These are phyloP conservation scores for Cucurbita maxima DNA, from an alignment of 306 rosid species.

Conservation along the genomic window DNA sequence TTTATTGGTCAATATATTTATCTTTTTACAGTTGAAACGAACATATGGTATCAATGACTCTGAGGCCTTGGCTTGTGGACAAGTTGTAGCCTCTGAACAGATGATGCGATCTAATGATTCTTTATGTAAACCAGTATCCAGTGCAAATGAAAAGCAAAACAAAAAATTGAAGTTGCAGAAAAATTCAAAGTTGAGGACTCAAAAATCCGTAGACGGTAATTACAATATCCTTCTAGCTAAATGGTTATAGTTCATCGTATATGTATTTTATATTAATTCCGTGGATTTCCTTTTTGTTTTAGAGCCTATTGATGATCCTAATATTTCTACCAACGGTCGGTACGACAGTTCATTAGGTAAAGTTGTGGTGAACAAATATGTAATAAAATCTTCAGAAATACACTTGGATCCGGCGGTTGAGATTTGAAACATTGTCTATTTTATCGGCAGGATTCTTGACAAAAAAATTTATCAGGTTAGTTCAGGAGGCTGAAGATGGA, in stretches of 20 bases:
- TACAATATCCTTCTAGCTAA: neutral
- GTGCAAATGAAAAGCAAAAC: constrained; percentile 15
- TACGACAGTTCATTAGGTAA: constrained; percentile 78
- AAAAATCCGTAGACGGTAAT: constrained; percentile 8
- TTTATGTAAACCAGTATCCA: constrained; percentile 14
- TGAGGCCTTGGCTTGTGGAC: constrained; percentile 13
- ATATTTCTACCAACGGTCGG: constrained; percentile 36
- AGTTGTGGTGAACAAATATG: constrained; percentile 4
- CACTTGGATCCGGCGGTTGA: constrained; percentile 5
- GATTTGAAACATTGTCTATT: neutral
- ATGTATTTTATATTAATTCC: neutral
- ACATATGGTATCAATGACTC: constrained; percentile 12
- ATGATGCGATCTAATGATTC: constrained; percentile 13
- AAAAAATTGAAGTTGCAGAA: constrained; percentile 29
- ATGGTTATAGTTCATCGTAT: neutral
- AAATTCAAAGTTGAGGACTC: constrained; percentile 26
- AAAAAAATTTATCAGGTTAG: constrained; percentile 52
- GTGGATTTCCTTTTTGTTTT: neutral
- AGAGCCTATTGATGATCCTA: constrained; percentile 23
- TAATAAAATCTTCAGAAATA: neutral
- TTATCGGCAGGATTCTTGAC: constrained; percentile 61
- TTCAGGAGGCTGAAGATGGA: constrained; percentile 52
- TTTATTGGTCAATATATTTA: neutral
- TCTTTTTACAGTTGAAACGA: constrained; percentile 10
- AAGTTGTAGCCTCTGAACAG: constrained; percentile 8